Evolutionary conservation across 2,329 filamentous ascomycete species (phyloP).

Genomic region (Pyricularia grisea): DNA sequence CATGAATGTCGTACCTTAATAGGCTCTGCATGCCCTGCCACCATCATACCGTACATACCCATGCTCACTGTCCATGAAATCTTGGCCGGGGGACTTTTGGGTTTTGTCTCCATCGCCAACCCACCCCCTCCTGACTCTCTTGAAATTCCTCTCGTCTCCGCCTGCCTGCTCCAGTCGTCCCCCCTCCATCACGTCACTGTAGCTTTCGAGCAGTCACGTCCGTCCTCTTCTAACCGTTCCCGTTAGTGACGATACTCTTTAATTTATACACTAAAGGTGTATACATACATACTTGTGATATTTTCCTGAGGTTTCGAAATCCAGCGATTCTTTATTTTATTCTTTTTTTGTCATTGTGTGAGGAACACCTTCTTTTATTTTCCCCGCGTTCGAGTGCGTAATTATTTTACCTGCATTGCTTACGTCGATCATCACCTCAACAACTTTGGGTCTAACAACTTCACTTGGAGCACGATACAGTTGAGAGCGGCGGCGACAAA

Average conservation of each 20-base stretch:
- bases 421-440: neutral
- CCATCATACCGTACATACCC: no score
- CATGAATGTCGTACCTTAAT: neutral
- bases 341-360: no score
- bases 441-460: neutral
- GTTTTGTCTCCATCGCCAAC: neutral
- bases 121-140: neutral
- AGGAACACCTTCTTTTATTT: neutral
- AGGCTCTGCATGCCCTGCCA: neutral
- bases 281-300: neutral
- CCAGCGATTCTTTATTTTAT: neutral
- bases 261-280: neutral
- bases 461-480: neutral
- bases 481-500: neutral
- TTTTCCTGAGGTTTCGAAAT: neutral
- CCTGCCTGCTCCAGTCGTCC: neutral
- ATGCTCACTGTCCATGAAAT: neutral
- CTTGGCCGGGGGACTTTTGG: neutral
- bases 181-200: constrained; percentile 5
- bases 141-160: neutral
- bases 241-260: neutral
- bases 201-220: neutral
- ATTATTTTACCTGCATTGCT: neutral
- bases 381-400: neutral
- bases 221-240: neutral